Percentiles rank a stretch among this genome's conserved stretches.
These are phyloP conservation scores for Saccharum spontaneum DNA, from an alignment of 176 grass and related monocot genomes.

Conservation along the genomic window DNA sequence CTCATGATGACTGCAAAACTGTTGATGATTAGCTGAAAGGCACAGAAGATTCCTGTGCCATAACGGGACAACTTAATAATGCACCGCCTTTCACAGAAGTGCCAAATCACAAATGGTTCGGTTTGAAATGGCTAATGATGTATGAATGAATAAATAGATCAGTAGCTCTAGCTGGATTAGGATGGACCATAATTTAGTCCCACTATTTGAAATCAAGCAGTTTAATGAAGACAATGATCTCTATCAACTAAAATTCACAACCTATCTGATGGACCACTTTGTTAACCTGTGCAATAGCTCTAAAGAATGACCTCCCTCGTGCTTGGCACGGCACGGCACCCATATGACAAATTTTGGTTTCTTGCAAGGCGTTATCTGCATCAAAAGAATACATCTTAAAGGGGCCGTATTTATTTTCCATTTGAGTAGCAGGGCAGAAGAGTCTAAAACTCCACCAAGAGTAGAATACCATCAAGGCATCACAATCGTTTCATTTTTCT, in stretches of 20 bases:
- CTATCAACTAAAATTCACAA: slow-evolving; percentile 41
- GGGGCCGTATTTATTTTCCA: not conserved
- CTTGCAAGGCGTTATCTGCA: not conserved
- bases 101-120: slow-evolving; percentile 54
- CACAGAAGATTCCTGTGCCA: slow-evolving; percentile 39
- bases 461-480: not conserved
- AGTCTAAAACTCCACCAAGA: not conserved
- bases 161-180: slow-evolving; percentile 25
- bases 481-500: too few species aligned
- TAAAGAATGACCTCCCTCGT: slow-evolving; percentile 37
- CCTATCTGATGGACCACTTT: slow-evolving; percentile 26
- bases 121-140: slow-evolving; percentile 50
- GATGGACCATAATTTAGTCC: slow-evolving; percentile 34
- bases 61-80: slow-evolving; percentile 48
- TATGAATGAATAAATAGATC: slow-evolving; percentile 25
- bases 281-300: slow-evolving; percentile 24
- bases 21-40: slow-evolving; percentile 35
- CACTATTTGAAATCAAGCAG: slow-evolving; percentile 25
- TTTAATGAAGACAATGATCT: slow-evolving; percentile 49
- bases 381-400: not conserved
- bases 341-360: not conserved
- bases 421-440: not conserved
- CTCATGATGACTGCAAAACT: slow-evolving; percentile 49
- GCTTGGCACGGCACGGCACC: not conserved
- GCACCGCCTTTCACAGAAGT: slow-evolving; percentile 46